A percentile compares a stretch with the other conserved stretches of the same genome.
Evolutionary conservation across 441 rosid species (phyloP).

Genomic region (Brassica hybrid): DNA sequence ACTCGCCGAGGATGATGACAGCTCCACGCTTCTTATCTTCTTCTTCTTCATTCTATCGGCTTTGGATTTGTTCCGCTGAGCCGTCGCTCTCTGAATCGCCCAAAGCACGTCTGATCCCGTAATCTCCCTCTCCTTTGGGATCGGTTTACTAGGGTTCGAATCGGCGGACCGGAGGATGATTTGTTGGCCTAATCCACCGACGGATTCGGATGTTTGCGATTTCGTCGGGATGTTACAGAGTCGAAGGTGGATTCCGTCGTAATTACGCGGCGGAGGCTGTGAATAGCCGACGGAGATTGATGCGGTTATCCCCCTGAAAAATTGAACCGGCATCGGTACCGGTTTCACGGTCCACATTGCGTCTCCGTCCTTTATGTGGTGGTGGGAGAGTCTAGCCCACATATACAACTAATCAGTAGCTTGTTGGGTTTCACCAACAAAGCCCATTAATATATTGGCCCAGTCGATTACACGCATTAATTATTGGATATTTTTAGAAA

Average conservation of each 20-base stretch:
- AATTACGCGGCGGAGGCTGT: slow-evolving; percentile 19
- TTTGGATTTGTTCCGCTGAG: slow-evolving; percentile 49
- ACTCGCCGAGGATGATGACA: slow-evolving; percentile 34
- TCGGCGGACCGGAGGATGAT: slow-evolving; percentile 10
- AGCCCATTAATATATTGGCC: not conserved
- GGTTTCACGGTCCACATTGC: slow-evolving; percentile 37
- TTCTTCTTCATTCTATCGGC: slow-evolving; percentile 40
- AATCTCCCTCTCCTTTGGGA: slow-evolving; percentile 41
- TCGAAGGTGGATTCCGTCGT: slow-evolving; percentile 15
- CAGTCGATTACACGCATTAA: not conserved
- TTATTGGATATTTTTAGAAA: not conserved
- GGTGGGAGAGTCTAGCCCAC: slow-evolving; percentile 17
- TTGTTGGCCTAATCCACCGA: not conserved
- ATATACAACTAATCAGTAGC: not conserved
- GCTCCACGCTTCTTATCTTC: slow-evolving; percentile 30
- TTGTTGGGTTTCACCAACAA: slow-evolving; percentile 11
- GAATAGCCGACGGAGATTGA: not conserved
- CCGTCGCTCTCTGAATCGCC: slow-evolving; percentile 77
- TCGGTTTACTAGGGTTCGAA: slow-evolving; percentile 13
- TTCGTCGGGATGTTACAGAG: slow-evolving; percentile 12
- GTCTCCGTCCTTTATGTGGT: not conserved
- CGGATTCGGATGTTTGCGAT: slow-evolving; percentile 10
- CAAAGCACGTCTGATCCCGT: slow-evolving; percentile 73
- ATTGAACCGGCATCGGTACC: slow-evolving; percentile 34
- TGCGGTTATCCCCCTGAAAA: slow-evolving; percentile 5